phyloP scores from a whole-genome alignment of 1,284 basidiomycete species.

The Sporisorium scitamineum region DNA sequence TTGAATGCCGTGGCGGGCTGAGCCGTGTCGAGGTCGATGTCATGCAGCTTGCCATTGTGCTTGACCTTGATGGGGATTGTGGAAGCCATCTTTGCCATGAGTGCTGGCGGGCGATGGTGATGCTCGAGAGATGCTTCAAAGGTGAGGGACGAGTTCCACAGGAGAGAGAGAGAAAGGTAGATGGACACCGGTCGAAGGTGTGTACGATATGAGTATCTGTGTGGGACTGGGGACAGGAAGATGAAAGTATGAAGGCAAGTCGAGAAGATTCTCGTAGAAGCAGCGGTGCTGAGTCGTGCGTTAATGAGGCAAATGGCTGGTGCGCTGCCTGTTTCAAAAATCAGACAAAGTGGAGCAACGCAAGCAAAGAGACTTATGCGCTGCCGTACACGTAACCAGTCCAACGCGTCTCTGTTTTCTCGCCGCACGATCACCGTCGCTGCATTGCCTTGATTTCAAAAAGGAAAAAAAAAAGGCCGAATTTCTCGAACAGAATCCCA shows the following conservation, averaged over 20 bases:
- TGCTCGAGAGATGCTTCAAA: background rate
- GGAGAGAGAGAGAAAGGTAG: background rate
- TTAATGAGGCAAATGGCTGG: background rate
- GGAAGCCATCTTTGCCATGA: constrained; percentile 67
- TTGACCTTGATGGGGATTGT: constrained; percentile 80
- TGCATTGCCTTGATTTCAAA: background rate
- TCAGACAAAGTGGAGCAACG: constrained; percentile 1
- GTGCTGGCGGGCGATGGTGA: background rate
- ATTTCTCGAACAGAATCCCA: background rate
- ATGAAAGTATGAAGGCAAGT: background rate
- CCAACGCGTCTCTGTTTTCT: background rate
- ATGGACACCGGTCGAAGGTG: background rate
- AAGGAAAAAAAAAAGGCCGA: background rate
- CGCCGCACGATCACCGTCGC: constrained; percentile 4
- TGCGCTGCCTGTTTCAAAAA: background rate
- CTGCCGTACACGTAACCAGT: background rate
- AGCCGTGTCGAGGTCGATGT: constrained; percentile 75
- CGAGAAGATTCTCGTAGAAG: background rate
- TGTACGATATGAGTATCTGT: too few species aligned
- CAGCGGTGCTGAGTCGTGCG: background rate
- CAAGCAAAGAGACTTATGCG: background rate
- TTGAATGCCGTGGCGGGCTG: constrained; percentile 82
- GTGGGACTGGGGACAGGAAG: background rate
- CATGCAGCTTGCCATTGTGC: constrained; percentile 81
- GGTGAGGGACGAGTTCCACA: background rate